Percentiles rank a stretch among this genome's conserved stretches.
Evolutionary conservation across 2,329 filamentous ascomycete genomes (phyloP).

Genomic region (Sporothrix humicola): DNA sequence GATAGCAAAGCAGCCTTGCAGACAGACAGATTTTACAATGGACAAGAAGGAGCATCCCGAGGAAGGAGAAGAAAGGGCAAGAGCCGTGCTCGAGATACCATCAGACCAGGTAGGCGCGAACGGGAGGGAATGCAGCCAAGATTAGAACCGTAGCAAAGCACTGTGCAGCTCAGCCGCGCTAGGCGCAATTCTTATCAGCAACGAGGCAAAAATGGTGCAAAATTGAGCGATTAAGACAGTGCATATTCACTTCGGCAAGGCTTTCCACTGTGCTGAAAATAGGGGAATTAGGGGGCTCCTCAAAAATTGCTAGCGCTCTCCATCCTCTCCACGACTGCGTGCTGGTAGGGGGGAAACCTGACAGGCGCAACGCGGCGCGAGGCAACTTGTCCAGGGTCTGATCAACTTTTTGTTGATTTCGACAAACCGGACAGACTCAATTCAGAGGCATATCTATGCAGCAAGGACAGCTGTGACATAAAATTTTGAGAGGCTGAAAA

Average conservation of each 20-base stretch:
- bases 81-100: neutral
- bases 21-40: neutral
- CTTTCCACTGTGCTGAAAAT: slow-evolving; percentile 18
- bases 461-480: too few species aligned
- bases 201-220: neutral
- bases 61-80: slow-evolving; percentile 12
- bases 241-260: neutral
- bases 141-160: slow-evolving; percentile 18
- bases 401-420: neutral
- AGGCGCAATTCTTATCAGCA: neutral
- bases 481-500: neutral
- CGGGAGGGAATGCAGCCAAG: slow-evolving; percentile 27
- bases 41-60: neutral
- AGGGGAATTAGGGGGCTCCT: slow-evolving; percentile 28
- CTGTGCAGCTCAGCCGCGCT: neutral
- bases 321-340: slow-evolving; percentile 4
- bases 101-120: neutral
- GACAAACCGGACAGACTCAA: neutral
- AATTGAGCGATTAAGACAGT: neutral
- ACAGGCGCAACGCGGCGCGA: slow-evolving; percentile 21
- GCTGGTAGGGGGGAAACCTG: neutral
- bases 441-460: neutral
- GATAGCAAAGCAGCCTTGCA: neutral
- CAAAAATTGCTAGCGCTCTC: slow-evolving; percentile 30
- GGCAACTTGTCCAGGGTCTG: slow-evolving; percentile 14